Base-by-base conservation (phyloP, 2,329 filamentous ascomycete species). In the Aspergillus sp. region DNA sequence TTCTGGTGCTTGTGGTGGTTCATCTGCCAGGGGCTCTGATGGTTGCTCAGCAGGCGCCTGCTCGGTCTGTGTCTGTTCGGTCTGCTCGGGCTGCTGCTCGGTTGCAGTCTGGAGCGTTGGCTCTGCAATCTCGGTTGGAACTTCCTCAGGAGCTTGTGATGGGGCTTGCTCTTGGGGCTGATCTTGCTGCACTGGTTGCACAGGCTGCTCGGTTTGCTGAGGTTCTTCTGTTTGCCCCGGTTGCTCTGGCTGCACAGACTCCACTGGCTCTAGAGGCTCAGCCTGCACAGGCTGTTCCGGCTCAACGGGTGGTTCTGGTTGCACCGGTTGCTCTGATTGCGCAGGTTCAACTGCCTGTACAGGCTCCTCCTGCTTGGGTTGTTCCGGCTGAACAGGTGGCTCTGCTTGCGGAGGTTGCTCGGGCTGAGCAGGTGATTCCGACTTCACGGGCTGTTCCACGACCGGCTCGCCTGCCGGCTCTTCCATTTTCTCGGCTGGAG, bases 11-110 rank as follows among this genome's bases (percentile, higher is more conserved):
- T 60, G 38, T 21, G 25, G 39, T 17, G n/a, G 17, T 19, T 21
- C 23, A 30, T 55, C 39, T 15, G 53, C n/a, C 17, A 54, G 59
- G 5, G 52, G 36, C 23, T 62, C 57, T 41, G 51, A 38, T 36
- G 56, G 48, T 52, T 54, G 25, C 38, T 50, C 47, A 17, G 30
- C 47, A 50, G 25, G 25, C 25, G 47, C 15, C 52, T 48, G 57
- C 44, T 21, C 8, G 25, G n/a, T 39, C 38, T 21, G 32, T 36
- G 32, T 13, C 32, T 36, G 32, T 13, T 36, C 32, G 11, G 32
- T 30, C 27, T 30, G 27, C 27, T 30, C 27, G 27, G 27, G 27
- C 27, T 30, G 17, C 41, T 39, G 38, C 30, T 60, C 51, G 3
- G 41, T 21, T 8, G 15, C 39, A 13, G 17, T 23, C 25, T 57